Conservation (phyloP, 305 asterid species). For the Solanum hybrid region DNA sequence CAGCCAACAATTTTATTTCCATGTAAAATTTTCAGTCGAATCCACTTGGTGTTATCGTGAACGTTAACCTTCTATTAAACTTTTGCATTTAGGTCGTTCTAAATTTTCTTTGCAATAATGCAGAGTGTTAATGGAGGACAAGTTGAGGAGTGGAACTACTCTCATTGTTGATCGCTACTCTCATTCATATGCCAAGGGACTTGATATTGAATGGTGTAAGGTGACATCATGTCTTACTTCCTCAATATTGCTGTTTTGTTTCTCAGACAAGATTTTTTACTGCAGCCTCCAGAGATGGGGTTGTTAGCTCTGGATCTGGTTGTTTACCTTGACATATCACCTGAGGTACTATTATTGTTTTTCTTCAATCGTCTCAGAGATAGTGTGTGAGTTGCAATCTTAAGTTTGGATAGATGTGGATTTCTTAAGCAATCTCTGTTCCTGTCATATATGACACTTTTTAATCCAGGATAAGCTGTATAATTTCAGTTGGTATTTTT, state of each 20-base stretch:
- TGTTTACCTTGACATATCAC: constrained; percentile 71
- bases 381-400: background rate
- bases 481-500: background rate
- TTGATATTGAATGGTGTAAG: constrained; percentile 80
- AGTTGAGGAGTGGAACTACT: constrained; percentile 66
- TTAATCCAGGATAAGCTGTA: background rate
- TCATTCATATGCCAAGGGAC: constrained; percentile 82
- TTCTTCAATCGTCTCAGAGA: background rate
- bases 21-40: background rate
- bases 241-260: background rate
- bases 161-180: constrained; percentile 84
- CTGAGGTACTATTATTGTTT: constrained; percentile 51
- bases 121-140: constrained; percentile 71
- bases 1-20: background rate
- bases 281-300: constrained; percentile 80
- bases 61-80: background rate
- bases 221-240: constrained; percentile 20
- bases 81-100: background rate
- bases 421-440: background rate
- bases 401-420: background rate
- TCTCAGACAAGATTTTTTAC: background rate
- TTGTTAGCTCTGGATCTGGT: constrained; percentile 84
- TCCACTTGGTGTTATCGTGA: background rate
- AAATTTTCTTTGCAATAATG: background rate
- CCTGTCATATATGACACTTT: background rate